phyloP scores from a whole-genome alignment of 306 rosid species.

The Acacia confusa region DNA sequence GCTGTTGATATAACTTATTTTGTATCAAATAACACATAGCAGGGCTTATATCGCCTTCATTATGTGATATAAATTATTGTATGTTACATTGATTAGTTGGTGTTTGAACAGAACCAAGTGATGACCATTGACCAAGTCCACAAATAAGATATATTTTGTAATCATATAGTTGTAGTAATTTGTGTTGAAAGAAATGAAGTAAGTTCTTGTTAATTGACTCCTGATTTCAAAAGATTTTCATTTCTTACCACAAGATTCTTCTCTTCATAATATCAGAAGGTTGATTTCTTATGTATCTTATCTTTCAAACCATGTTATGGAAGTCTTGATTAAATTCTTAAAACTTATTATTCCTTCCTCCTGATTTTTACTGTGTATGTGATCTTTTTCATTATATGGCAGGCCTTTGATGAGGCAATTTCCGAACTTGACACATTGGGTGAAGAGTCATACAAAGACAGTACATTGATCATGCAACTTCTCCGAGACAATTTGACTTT shows the following conservation, averaged over 20 bases:
- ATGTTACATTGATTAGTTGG: not conserved
- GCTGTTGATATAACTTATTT: not conserved
- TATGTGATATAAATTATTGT: not conserved
- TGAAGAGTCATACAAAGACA: conserved; percentile 97
- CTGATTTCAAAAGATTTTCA: conserved; percentile 8
- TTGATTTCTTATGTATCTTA: not conserved
- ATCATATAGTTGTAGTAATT: not conserved
- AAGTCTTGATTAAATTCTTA: not conserved
- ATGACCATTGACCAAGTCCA: not conserved
- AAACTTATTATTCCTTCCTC: not conserved
- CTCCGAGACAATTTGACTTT: conserved; percentile 93
- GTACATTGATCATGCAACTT: conserved; percentile 96
- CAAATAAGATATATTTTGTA: not conserved
- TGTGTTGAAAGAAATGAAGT: not conserved
- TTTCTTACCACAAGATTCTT: not conserved
- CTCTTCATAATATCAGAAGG: not conserved
- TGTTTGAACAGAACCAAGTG: not conserved
- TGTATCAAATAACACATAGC: not conserved
- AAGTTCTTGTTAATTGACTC: not conserved
- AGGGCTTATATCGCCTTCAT: not conserved
- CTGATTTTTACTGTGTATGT: not conserved
- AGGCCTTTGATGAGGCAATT: conserved; percentile 98
- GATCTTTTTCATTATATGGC: conserved; percentile 3
- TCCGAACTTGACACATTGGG: conserved; percentile 90
- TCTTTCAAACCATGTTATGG: too few relatives aligned